Percentiles rank a stretch among this genome's conserved stretches.
Conservation (phyloP, 106 monocot species). For the Cymbidium sinense region DNA sequence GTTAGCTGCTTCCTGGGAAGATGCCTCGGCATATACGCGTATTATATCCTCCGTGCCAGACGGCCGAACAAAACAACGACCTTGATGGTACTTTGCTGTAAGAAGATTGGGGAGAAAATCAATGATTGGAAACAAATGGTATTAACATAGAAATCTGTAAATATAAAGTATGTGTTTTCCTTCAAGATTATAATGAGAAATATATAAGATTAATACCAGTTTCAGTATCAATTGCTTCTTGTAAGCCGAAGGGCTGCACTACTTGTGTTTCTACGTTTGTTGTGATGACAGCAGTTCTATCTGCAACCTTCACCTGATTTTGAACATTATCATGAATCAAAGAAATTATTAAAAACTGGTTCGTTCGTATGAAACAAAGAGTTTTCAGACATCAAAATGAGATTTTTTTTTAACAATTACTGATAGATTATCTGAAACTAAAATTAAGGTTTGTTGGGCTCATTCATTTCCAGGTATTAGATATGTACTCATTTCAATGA, state of each 20-base stretch:
- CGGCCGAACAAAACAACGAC: slow-evolving; percentile 78
- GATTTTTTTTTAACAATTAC: background rate
- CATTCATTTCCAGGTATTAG: too few relatives aligned
- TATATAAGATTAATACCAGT: slow-evolving; percentile 27
- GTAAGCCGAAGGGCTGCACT: slow-evolving; percentile 52
- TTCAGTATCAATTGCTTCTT: slow-evolving; percentile 62
- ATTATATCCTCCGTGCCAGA: slow-evolving; percentile 91
- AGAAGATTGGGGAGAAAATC: background rate
- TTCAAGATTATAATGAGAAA: background rate
- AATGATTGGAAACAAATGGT: background rate
- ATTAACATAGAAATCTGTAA: background rate
- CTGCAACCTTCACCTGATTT: slow-evolving; percentile 67
- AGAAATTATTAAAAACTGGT: background rate
- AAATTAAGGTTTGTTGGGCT: background rate
- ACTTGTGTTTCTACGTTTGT: slow-evolving; percentile 75
- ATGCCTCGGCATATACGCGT: slow-evolving; percentile 86
- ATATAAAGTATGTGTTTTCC: background rate
- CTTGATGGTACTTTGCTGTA: slow-evolving; percentile 59
- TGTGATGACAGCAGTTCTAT: slow-evolving; percentile 62
- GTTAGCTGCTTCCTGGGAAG: slow-evolving; percentile 70
- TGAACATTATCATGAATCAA: slow-evolving; percentile 3
- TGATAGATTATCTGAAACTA: background rate
- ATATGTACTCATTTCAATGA: too few relatives aligned
- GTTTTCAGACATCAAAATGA: background rate
- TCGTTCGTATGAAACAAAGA: background rate